Percentiles rank a stretch among this genome's conserved stretches.
These are phyloP conservation scores for Epichloe elymi DNA, from an alignment of 2,329 filamentous ascomycete genomes.

Conservation along the genomic window DNA sequence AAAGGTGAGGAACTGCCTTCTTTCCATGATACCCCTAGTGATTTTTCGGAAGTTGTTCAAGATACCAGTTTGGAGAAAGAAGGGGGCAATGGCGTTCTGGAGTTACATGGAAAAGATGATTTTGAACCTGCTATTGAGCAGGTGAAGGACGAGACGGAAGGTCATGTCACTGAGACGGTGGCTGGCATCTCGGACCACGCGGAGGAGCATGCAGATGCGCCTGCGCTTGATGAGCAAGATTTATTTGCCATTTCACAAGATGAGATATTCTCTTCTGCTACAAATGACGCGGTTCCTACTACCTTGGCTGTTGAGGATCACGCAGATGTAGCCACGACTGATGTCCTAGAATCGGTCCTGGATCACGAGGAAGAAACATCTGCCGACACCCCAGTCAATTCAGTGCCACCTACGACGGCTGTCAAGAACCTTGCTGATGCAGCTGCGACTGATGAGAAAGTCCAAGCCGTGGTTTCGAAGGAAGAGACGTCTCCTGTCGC, in stretches of 20 bases:
- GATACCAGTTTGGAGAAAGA: constrained; percentile 15
- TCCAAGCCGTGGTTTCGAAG: not conserved
- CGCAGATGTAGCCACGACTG: not conserved
- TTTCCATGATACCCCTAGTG: constrained; percentile 25
- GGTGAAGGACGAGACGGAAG: not conserved
- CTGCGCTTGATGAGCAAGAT: not conserved
- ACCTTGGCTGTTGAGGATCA: not conserved
- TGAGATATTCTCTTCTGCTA: not conserved
- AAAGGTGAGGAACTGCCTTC: constrained; percentile 31
- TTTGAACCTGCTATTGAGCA: not conserved
- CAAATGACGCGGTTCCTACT: not conserved
- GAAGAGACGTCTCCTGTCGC: not conserved
- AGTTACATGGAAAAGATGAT: not conserved
- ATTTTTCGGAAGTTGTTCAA: constrained; percentile 19
- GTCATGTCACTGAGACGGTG: not conserved
- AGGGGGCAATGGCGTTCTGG: constrained; percentile 7
- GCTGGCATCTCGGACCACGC: not conserved
- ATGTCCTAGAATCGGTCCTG: not conserved
- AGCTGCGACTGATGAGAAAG: not conserved
- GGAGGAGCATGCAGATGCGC: not conserved
- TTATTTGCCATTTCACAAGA: not conserved
- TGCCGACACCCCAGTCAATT: not conserved
- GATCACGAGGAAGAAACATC: not conserved
- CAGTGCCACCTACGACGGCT: not conserved
- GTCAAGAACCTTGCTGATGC: not conserved